Evolutionary conservation across 306 rosid genomes (phyloP).

Genomic region (Pueraria montana): DNA sequence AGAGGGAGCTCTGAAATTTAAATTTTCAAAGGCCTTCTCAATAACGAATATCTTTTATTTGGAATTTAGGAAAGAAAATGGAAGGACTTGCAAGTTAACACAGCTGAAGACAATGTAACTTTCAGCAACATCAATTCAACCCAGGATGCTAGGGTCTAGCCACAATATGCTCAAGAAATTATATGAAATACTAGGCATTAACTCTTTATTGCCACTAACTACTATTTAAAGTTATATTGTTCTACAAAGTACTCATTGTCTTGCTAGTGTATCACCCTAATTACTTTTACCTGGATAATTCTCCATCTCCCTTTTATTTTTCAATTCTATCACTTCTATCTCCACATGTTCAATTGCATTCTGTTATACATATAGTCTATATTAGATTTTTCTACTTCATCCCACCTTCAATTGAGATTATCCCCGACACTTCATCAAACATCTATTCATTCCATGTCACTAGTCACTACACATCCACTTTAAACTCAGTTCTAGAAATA

Average conservation of each 20-base stretch:
- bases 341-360: neutral
- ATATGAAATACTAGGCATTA: neutral
- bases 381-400: no score
- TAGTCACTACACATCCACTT: constrained; percentile 6
- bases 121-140: neutral
- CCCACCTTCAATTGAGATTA: no score
- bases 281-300: neutral
- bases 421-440: neutral
- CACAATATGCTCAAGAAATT: constrained; percentile 1
- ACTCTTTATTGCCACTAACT: neutral
- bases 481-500: neutral
- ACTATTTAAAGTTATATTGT: neutral
- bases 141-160: neutral
- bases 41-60: neutral
- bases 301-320: neutral
- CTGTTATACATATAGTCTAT: neutral
- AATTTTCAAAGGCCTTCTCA: neutral
- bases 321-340: neutral
- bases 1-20: neutral
- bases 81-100: neutral
- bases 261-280: neutral
- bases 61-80: neutral
- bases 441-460: neutral
- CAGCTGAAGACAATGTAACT: neutral
- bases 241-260: neutral